phyloP scores from a whole-genome alignment of 1,284 basidiomycete species.

The Sphagnurus paluster region DNA sequence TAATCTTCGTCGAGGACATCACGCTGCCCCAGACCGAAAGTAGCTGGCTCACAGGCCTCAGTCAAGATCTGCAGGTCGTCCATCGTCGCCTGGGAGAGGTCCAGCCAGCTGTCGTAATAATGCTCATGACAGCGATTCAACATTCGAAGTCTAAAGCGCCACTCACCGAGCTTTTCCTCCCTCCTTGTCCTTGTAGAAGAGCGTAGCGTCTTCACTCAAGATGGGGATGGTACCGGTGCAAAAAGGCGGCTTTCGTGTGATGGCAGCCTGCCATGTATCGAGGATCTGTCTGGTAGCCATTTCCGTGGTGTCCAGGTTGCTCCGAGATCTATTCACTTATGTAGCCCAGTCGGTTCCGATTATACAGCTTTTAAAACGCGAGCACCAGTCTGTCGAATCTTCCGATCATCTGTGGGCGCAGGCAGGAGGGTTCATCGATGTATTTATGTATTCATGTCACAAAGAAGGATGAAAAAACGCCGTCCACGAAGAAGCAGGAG shows the following conservation, averaged over 20 bases:
- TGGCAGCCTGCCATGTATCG: neutral
- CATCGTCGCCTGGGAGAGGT: slow-evolving; percentile 6
- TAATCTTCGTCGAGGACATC: slow-evolving; percentile 33
- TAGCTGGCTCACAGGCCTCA: slow-evolving; percentile 28
- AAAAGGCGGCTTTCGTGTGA: slow-evolving; percentile 10
- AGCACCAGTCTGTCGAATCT: too few species aligned
- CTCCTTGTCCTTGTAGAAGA: slow-evolving; percentile 13
- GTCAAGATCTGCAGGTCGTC: slow-evolving; percentile 6
- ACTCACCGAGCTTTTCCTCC: neutral
- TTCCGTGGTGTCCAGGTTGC: too few species aligned
- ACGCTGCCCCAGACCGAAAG: slow-evolving; percentile 27
- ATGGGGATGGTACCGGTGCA: slow-evolving; percentile 9
- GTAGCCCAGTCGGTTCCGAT: too few species aligned
- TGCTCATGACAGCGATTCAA: neutral
- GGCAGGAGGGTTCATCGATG: too few species aligned
- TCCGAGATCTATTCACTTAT: too few species aligned
- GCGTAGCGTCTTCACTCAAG: neutral
- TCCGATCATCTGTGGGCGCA: too few species aligned
- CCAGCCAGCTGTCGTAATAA: neutral
- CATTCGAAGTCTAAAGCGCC: neutral
- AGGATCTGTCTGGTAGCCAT: too few species aligned
- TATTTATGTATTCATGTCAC: too few species aligned
- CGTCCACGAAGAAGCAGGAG: too few species aligned
- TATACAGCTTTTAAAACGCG: too few species aligned
- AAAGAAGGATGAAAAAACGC: too few species aligned